Base-by-base conservation (phyloP, 2,329 filamentous ascomycete genomes). In the Cercospora nicotianae region DNA sequence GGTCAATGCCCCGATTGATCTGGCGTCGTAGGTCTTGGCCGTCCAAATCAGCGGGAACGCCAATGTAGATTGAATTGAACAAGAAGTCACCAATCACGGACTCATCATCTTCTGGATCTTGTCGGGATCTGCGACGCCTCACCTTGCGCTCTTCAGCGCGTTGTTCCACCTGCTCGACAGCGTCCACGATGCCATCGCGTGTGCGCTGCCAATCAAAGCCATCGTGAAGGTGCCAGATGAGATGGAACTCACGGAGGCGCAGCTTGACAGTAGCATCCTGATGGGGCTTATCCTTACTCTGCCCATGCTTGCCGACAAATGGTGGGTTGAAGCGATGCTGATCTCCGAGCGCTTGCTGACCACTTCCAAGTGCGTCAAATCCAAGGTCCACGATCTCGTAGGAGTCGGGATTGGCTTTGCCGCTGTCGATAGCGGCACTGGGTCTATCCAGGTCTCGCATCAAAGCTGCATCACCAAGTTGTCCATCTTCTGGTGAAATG, bases 61-160 rank as follows among this genome's bases (percentile, higher is more conserved):
- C 93, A 74, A 99, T 97, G 81, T 97, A 99, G 64, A 99, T 97
- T 0, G 95, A 99, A 78, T 99, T 98, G 85, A 99, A 99, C 16
- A 99, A 84, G 73, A 96, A 96, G 77, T 99, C 96, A 5, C 93
- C 93, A 79, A 98, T 96, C 5, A 91, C 91, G 12, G 89, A 92
- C 79, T 94, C 91, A 53, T 94, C 91, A 60, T 96, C 91, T 63
- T 90, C 91, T 79, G 87, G 77, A 75, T 83, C 78, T 36, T 81
- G 79, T 64, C 86, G 83, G 8, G 85, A 82, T 63, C 86, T 83
- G 68, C 87, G 82, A 63, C 87, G 87, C 5, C 86, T 84, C 55
- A 82, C 79, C 51, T 87, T 87, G 65, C 90, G 89, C 77, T 97
- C 92, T 58, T 90, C 88, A 1, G 93, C 93, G 77, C 90, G 92